Evolutionary conservation across 1,284 basidiomycete genomes (phyloP).

Genomic region (Sporisorium graminicola): DNA sequence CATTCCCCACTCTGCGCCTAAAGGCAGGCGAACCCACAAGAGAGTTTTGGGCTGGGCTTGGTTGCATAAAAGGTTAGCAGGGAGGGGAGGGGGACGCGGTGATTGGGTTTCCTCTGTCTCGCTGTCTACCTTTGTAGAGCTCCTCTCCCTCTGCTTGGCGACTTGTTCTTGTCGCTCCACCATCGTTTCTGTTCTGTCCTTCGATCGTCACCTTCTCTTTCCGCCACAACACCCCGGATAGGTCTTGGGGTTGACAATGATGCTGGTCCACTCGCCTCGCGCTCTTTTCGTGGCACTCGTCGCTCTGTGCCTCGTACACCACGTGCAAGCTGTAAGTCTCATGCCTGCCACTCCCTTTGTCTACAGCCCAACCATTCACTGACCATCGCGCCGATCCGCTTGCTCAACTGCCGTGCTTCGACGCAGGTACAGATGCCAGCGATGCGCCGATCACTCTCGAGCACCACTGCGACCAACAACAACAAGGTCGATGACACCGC

Average conservation of each 20-base stretch:
- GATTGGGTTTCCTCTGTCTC: no score
- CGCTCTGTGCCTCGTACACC: constrained; percentile 8
- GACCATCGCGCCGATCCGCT: background rate
- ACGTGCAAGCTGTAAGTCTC: constrained; percentile 27
- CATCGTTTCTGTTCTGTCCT: no score
- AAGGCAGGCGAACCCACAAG: background rate
- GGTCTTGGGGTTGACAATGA: background rate
- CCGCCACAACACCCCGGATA: background rate
- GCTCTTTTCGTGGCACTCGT: background rate
- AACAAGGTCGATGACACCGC: no score
- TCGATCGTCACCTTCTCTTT: background rate
- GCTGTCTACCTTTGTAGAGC: no score
- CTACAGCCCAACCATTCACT: background rate
- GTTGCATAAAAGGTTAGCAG: background rate
- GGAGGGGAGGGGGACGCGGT: background rate
- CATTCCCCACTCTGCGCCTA: background rate
- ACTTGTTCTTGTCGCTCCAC: no score
- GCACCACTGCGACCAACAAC: no score
- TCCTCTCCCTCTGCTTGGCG: no score
- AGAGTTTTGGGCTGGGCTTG: background rate
- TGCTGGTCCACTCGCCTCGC: background rate
- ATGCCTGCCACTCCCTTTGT: no score
- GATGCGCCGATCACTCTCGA: background rate
- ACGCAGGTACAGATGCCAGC: background rate
- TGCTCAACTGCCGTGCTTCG: background rate